Percentiles rank a stretch among this genome's conserved stretches.
These are phyloP conservation scores for Fusarium piperis DNA, from an alignment of 2,329 filamentous ascomycete species.

Conservation along the genomic window DNA sequence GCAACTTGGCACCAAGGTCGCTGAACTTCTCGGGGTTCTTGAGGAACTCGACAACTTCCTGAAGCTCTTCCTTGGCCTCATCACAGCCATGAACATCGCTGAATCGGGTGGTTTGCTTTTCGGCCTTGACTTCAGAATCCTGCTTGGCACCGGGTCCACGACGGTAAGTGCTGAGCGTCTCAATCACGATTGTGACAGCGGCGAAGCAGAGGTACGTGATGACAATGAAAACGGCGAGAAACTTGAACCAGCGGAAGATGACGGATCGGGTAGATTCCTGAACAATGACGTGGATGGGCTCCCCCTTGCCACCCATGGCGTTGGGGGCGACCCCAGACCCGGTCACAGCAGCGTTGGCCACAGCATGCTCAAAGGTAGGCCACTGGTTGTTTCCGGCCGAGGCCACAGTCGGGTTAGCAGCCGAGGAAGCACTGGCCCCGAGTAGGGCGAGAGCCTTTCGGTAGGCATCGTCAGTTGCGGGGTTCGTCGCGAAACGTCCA, in stretches of 20 bases:
- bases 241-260: conserved; percentile 93
- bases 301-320: conserved; percentile 75
- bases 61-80: conserved; percentile 96
- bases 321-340: conserved; percentile 34
- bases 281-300: conserved; percentile 94
- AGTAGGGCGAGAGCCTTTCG: conserved; percentile 70
- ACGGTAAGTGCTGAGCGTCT: conserved; percentile 81
- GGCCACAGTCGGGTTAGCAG: conserved; percentile 35
- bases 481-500: conserved; percentile 83
- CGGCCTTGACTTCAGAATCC: conserved; percentile 87
- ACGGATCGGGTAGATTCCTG: conserved; percentile 84
- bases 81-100: conserved; percentile 96
- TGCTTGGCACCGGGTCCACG: conserved; percentile 75
- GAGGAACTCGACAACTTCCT: conserved; percentile 96
- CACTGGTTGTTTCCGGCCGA: conserved; percentile 40
- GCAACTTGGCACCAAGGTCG: conserved; percentile 92
- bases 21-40: conserved; percentile 94
- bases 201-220: conserved; percentile 83
- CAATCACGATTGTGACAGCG: conserved; percentile 82
- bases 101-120: conserved; percentile 92
- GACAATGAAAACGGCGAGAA: conserved; percentile 80
- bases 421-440: conserved; percentile 43
- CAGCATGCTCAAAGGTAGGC: conserved; percentile 44
- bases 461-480: conserved; percentile 81
- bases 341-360: conserved; percentile 42